Percentiles rank a stretch among this genome's conserved stretches.
phyloP scores from a whole-genome alignment of 495 filamentous ascomycete species.

The Chaetomium cochliodes region DNA sequence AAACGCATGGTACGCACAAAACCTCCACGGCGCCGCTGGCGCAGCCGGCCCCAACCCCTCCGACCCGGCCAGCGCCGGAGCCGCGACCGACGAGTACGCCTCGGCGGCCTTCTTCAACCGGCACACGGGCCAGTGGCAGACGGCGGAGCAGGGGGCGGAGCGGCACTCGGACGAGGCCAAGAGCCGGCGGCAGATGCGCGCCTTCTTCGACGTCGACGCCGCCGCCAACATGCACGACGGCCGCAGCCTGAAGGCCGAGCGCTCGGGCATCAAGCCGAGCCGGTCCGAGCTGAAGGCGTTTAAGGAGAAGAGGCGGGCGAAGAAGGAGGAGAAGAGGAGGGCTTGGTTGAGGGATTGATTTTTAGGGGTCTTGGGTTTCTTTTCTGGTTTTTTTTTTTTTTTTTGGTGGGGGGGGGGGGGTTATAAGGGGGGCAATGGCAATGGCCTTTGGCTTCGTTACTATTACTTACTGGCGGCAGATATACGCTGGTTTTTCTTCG shows the following conservation, averaged over 20 bases:
- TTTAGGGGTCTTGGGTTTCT: not conserved
- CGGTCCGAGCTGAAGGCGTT: constrained; percentile 78
- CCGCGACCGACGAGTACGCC: constrained; percentile 52
- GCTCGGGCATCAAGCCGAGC: constrained; percentile 79
- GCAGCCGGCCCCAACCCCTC: constrained; percentile 42
- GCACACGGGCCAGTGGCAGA: constrained; percentile 86
- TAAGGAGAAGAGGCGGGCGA: constrained; percentile 66
- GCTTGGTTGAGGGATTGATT: constrained; percentile 83
- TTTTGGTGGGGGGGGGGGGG: not conserved
- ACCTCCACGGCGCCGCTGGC: constrained; percentile 26
- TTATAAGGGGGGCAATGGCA: too few species aligned
- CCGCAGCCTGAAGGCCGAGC: constrained; percentile 85
- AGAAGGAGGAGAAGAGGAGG: constrained; percentile 90
- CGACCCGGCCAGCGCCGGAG: constrained; percentile 54
- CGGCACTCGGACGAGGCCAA: constrained; percentile 88
- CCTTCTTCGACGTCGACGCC: constrained; percentile 97
- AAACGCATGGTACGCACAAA: constrained; percentile 82
- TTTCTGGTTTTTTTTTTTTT: constrained; percentile 5
- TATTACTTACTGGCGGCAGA: not conserved
- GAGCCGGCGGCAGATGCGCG: constrained; percentile 82
- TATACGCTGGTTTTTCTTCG: not conserved
- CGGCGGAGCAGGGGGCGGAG: constrained; percentile 54
- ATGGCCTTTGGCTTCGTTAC: too few species aligned
- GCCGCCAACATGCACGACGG: constrained; percentile 93
- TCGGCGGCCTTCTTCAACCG: constrained; percentile 82